Evolutionary conservation across 306 rosid genomes (phyloP).

Genomic region (Luffa acutangula): DNA sequence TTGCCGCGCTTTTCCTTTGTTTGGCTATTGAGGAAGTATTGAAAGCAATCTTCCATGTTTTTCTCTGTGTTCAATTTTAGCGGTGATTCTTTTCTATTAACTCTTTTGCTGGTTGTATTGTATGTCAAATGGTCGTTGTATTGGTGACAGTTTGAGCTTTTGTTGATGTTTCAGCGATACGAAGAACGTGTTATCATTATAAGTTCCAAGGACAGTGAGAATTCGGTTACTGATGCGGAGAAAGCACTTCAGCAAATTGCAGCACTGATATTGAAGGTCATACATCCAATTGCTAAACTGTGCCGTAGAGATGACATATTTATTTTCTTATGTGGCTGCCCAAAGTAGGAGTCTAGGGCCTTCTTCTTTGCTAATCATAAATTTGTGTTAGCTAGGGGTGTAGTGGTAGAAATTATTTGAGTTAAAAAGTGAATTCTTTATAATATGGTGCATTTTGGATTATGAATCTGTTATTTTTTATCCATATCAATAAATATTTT

Average conservation of each 20-base stretch:
- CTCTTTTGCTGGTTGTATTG: not conserved
- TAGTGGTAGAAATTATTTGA: not conserved
- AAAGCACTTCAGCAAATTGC: slow-evolving; percentile 76
- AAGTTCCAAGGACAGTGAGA: slow-evolving; percentile 69
- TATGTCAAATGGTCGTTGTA: not conserved
- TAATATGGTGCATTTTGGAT: not conserved
- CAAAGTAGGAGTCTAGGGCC: not conserved
- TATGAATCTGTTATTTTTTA: not conserved
- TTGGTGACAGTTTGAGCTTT: not conserved
- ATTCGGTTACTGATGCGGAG: slow-evolving; percentile 63
- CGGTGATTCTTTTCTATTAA: not conserved
- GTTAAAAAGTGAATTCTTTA: not conserved
- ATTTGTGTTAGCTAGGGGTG: not conserved
- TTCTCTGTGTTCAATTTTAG: not conserved
- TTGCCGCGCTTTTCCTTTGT: not conserved
- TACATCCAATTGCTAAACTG: not conserved
- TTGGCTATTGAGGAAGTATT: not conserved
- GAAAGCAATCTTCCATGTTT: not conserved
- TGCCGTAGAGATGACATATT: not conserved
- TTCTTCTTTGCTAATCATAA: not conserved
- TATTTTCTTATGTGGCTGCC: not conserved
- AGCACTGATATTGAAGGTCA: slow-evolving; percentile 66
- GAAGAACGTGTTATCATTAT: slow-evolving; percentile 93
- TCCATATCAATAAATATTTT: not conserved
- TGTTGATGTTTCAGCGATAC: slow-evolving; percentile 42